Percentiles rank a stretch among this genome's conserved stretches.
Conservation (phyloP, 352 stramenopile genomes). For the Globisporangium uncinulatum region DNA sequence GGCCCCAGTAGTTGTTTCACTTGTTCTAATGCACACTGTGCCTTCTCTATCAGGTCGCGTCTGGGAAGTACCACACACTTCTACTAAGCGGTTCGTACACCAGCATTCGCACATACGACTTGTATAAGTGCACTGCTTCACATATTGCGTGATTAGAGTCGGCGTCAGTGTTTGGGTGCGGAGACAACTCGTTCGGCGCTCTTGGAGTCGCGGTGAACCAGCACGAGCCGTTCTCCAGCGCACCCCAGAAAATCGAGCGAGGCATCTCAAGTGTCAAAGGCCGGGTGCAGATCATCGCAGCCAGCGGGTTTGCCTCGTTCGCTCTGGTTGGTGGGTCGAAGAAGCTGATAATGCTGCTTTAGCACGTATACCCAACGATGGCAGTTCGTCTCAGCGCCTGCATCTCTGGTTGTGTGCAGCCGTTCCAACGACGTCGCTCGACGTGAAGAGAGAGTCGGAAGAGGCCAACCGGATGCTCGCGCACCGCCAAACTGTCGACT, state of each 20-base stretch:
- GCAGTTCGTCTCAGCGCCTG: background rate
- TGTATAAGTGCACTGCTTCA: background rate
- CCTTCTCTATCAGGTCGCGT: conserved; percentile 35
- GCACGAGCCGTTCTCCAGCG: background rate
- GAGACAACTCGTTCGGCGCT: conserved; percentile 60
- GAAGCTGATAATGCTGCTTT: background rate
- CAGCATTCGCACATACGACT: background rate
- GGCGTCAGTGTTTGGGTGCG: conserved; percentile 55
- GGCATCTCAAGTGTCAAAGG: conserved; percentile 16
- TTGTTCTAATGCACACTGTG: background rate
- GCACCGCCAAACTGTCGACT: conserved; percentile 17
- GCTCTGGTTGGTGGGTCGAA: conserved; percentile 44
- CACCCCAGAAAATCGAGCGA: conserved; percentile 30
- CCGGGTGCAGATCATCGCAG: conserved; percentile 43
- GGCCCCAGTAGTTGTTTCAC: background rate
- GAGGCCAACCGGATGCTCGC: conserved; percentile 11
- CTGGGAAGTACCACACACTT: conserved; percentile 70
- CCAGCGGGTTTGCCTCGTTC: conserved; percentile 63
- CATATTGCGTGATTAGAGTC: conserved; percentile 32
- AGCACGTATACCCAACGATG: background rate
- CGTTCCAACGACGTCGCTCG: conserved; percentile 4
- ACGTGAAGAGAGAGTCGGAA: conserved; percentile 9
- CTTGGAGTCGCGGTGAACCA: conserved; percentile 19
- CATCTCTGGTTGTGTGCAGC: conserved; percentile 6
- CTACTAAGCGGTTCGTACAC: conserved; percentile 49